Evolutionary conservation across 768 basidiomycete species (phyloP), one percentile per base, ranked within the genome.

Genomic region (Antrodiella citrinella): DNA sequence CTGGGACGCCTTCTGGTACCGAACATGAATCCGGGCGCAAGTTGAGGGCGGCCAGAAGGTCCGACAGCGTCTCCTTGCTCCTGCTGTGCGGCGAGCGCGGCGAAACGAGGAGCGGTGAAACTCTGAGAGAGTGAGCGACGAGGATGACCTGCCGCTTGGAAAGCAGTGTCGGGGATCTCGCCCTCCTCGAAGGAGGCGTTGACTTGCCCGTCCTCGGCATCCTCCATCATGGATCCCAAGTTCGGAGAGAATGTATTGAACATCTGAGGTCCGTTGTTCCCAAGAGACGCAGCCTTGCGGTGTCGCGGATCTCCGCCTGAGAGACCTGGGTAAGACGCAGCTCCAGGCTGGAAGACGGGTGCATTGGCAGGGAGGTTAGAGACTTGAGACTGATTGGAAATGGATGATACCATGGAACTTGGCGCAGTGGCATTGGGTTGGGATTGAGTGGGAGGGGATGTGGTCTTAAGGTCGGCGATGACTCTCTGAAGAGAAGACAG

Each of bases 21-120:
- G 65, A 94, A 96, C 75, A 85, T 91, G 68, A 96, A 95, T 45
- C 76, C 74, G n/a, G 91, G 91, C 10, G 91, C 90, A 35, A 94
- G 79, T 63, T 93, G 91, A 35, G 91, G 91, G 54, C 91, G 82
- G 42, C 89, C 85, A 23, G 84, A 77, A 13, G 88, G 80, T 25
- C 88, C 83, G 45, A 86, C 59, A 50, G 70, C 41, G 54, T 86
- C 81, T 38, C 59, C 58, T 41, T 71, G 68, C 55, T 78, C 78
- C 54, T 89, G 82, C 58, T 83, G 85, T 26, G 77, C 81, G 35
- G 82, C 87, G 58, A 84, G 74, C 49, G 82, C 88, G 15, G 84
- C 88, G 62, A 95, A 95, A 21, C 93, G 83, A 23, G 93, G 93
- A 40, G 92, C 86, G 60, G 86, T 78, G 63, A 93, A 95, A 56